Base-by-base conservation (phyloP, 257 asterid genomes). In the Apocynum venetum region DNA sequence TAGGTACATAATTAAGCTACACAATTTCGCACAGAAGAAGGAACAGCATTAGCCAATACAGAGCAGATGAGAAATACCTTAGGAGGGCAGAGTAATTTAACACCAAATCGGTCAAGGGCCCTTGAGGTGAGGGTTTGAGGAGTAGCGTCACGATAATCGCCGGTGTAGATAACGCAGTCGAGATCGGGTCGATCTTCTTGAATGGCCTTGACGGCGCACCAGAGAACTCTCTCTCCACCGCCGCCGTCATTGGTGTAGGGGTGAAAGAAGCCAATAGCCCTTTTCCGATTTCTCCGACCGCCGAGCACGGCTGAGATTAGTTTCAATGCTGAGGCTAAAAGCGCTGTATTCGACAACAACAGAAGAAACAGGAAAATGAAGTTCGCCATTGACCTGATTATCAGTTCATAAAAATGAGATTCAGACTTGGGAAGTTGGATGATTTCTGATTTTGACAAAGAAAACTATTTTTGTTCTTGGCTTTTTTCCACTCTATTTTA, bases 171-270 rank as follows among this genome's bases (percentile, higher is more conserved):
- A 40, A 88, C 84, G 79, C 97, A 93, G n/a, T 87, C 91, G 14
- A 93, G 93, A 83, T 87, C 89, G 6, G 98, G 96, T 10, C 83
- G 80, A 77, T 85, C 90, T 56, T 93, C 99, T 77, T 96, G 98
- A 77, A 96, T 83, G 65, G 97, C 97, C 84, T 91, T 93, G 46
- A 96, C 97, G 77, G 98, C 93, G 81, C 99, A 96, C 99, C 98
- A 93, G 35, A 96, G 89, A 55, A 96, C 97, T 67, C 99, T 88
- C 88, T 96, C 98, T 49, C 97, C 99, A n/a, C 98, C 98, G 60
- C 99, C 98, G 73, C 99, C 99, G 74, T 96, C 98, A 77, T 93
- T 91, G 74, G 99, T 91, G 90, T 85, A 93, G 0, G 99, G 97
- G 56, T 95, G 98, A 84, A 95, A 95, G 86, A 95, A 85, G 60